phyloP scores from a whole-genome alignment of 768 basidiomycete genomes.

The Multifurca ochricompacta region DNA sequence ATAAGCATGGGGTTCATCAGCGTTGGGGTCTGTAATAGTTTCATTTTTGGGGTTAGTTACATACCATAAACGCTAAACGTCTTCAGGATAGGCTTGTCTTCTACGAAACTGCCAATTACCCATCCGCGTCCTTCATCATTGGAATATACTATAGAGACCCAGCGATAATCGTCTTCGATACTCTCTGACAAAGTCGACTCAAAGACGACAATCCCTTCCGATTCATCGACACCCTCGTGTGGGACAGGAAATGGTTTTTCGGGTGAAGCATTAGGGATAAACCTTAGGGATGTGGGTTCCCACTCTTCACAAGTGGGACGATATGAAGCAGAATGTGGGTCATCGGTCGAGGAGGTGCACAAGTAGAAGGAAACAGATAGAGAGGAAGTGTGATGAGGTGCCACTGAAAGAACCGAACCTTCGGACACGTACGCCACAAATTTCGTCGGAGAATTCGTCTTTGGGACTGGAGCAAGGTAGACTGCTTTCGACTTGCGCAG shows the following conservation, averaged over 20 bases:
- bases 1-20: slow-evolving; percentile 4
- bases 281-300: slow-evolving; percentile 42
- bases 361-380: slow-evolving; percentile 41
- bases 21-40: slow-evolving; percentile 6
- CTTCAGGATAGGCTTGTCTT: slow-evolving; percentile 27
- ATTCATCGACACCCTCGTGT: slow-evolving; percentile 63
- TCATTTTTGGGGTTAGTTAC: slow-evolving; percentile 25
- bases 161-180: slow-evolving; percentile 26
- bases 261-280: slow-evolving; percentile 54
- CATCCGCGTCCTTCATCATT: slow-evolving; percentile 48
- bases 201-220: slow-evolving; percentile 62
- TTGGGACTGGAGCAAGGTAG: slow-evolving; percentile 45
- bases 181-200: slow-evolving; percentile 38
- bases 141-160: slow-evolving; percentile 49
- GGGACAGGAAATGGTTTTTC: slow-evolving; percentile 56
- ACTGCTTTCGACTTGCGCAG: slow-evolving; percentile 37
- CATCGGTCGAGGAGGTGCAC: slow-evolving; percentile 31
- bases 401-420: slow-evolving; percentile 44
- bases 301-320: slow-evolving; percentile 20
- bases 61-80: slow-evolving; percentile 39
- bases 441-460: slow-evolving; percentile 22
- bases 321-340: not conserved
- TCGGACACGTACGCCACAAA: slow-evolving; percentile 54
- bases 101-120: slow-evolving; percentile 50
- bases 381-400: slow-evolving; percentile 40